A percentile compares a stretch with the other conserved stretches of the same genome.
Conservation (phyloP, 1,139 yeast species). For the Hansenula anomala region DNA sequence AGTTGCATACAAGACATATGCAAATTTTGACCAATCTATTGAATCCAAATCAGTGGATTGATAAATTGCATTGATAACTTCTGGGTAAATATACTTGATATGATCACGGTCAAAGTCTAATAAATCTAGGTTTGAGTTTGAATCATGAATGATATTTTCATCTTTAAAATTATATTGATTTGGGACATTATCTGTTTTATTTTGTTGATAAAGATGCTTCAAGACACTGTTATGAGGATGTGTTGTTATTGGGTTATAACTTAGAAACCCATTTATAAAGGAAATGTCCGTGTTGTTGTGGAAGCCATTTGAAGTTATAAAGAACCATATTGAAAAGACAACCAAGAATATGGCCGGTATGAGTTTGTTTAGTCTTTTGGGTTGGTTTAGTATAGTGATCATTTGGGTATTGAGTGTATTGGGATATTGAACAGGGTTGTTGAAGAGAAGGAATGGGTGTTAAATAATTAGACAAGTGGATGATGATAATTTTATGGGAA, state of each 20-base stretch:
- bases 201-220: not conserved
- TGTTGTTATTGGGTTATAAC: not conserved
- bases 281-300: not conserved
- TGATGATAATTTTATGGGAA: no score
- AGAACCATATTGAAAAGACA: not conserved
- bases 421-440: no score
- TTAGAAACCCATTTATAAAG: not conserved
- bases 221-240: not conserved
- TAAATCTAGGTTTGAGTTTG: constrained; percentile 1
- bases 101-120: constrained; percentile 16
- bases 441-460: no score
- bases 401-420: no score
- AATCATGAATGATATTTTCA: not conserved
- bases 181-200: no score
- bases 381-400: not conserved
- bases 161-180: no score
- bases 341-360: not conserved
- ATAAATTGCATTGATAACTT: constrained; percentile 14
- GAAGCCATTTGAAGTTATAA: not conserved
- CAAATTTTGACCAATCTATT: constrained; percentile 33
- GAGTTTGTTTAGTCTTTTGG: not conserved
- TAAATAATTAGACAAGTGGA: no score
- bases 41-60: constrained; percentile 10
- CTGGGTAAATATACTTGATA: constrained; percentile 16
- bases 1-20: constrained; percentile 47